Base-by-base conservation (phyloP, 2,329 filamentous ascomycete genomes). In the Pyrenophora tritici-repentis region DNA sequence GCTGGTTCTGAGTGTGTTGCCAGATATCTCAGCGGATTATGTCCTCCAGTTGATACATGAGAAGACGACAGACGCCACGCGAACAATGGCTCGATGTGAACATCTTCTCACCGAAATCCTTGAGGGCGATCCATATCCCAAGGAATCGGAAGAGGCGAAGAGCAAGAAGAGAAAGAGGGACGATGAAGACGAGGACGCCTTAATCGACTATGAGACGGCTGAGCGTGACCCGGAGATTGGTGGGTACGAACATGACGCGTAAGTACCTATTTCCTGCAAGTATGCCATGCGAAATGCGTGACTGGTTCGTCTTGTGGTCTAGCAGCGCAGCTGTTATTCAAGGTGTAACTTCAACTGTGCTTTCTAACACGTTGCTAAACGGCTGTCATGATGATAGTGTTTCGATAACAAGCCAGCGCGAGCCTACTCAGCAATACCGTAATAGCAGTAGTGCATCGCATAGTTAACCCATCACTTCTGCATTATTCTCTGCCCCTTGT, bases 51-150 rank as follows among this genome's bases (percentile, higher is more conserved):
- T 68, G 17, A 67, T 72, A 32, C 48, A 54, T 35, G 59, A 65
- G 31, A 56, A 49, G 18, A 65, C 56, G 22, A 60, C 61, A 18
- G 62, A 65, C 31, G 38, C 39, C 8, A 66, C 57, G n/a, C 59
- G 58, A 9, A 65, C 66, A 16, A 51, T 45, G 3, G 54, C 40
- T 5, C 58, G 56, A 42, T 71, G 67, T 43, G 63, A 71, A 42
- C 49, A 45, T 13, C 52, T 74, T 18, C 61, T 74, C 26, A 50
- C 56, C 7, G 47, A 58, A 7, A 56, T 74, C 20, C 55, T 74
- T 6, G 71, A 73, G 31, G 59, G 51, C n/a, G 68, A 58, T 1
- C 39, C 41, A 1, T 74, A 74, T 53, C 72, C 72, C 7, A 73
- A 67, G 58, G 69, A 73, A 45, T 43, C 49, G 4, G 67, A 72